Base-by-base conservation (phyloP, 345 rosid species). In the Kandelia obovata region DNA sequence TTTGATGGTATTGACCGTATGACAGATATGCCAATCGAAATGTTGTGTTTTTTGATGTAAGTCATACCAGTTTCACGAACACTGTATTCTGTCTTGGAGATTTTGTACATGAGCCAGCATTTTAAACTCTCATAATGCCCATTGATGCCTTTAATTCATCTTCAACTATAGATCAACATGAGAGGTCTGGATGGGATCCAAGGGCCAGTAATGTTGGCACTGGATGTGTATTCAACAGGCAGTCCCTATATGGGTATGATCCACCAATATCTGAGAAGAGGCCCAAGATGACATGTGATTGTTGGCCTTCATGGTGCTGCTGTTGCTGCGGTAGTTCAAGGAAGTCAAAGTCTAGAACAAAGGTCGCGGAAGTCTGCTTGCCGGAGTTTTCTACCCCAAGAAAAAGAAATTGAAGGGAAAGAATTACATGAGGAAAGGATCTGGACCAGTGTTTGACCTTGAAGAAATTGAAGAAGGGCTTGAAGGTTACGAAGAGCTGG, bases 401-500 rank as follows among this genome's bases (percentile, higher is more conserved):
- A 93, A 93, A 85, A 93, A 84, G 86, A 92, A 82, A 78, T 73
- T 79, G 73, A 81, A 72, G 75, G 82, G 90, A 47, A 89, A 83
- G 81, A 85, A 82, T 78, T 94, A 94, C 62, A 62, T 61, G 4
- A 87, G 85, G 71, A 94, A 89, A 73, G 86, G 84, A 58, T 83
- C 93, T 0, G 78, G 66, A 10, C 83, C 85, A 0, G 83, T 78
- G 13, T 88, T 91, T 53, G 86, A 87, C 80, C 87, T 94, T 17
- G 98, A 94, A 81, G 98, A 91, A 66, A 94, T 94, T 55, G 98
- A 94, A 83, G 98, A 94, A 82, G 98, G 98, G 31, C 89, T 91
- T 57, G 98, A 94, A 84, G 98, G 98, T 9, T 89, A 89, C 2
- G 97, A 91, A 35, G 97, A 94, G 81, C 74, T 87, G 64, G 97